Base-by-base conservation (phyloP, 2,329 filamentous ascomycete genomes). In the Sordariomycetes sp. region DNA sequence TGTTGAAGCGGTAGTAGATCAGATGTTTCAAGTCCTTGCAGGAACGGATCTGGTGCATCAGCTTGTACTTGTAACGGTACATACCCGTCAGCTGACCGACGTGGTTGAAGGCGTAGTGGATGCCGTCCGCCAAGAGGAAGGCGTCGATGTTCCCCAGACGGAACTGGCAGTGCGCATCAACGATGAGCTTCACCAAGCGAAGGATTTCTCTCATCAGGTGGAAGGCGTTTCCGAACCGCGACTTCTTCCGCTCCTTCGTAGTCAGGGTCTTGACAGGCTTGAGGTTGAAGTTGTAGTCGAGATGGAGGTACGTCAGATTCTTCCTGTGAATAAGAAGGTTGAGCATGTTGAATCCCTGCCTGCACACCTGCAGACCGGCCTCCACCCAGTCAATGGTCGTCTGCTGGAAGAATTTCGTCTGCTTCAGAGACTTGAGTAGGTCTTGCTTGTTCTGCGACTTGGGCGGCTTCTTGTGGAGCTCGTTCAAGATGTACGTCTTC, bases 51-150 rank as follows among this genome's bases (percentile, higher is more conserved):
- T 99, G 94, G 71, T 99, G 94, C 94, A 99, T 99, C 59, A 99
- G 80, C 79, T 99, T 99, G 79, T 99, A 99, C 79, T 99, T 99
- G 82, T 99, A 99, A 61, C 94, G 88, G 75, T 99, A 99, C 94
- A 99, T 99, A 70, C 94, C 94, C 18, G 94, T 99, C 61, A 99
- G 79, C 72, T 99, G 95, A 61, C 94, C 94, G 59, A 99, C 94
- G 66, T 99, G 94, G 74, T 99, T 99, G 77, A 99, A 99, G 20
- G 94, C 95, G 66, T 99, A 99, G n/a, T 97, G 79, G 59, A 99
- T 99, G 71, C 94, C 94, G 71, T 99, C 94, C 3, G 94, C 94
- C 63, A 99, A 85, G 72, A 99, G 94, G 78, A 99, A 99, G 43
- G 95, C 94, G 72, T 99, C 94, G 62, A 99, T 97, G 67, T 99